Conservation (phyloP, 495 filamentous ascomycete genomes). For the Neurospora sp. region DNA sequence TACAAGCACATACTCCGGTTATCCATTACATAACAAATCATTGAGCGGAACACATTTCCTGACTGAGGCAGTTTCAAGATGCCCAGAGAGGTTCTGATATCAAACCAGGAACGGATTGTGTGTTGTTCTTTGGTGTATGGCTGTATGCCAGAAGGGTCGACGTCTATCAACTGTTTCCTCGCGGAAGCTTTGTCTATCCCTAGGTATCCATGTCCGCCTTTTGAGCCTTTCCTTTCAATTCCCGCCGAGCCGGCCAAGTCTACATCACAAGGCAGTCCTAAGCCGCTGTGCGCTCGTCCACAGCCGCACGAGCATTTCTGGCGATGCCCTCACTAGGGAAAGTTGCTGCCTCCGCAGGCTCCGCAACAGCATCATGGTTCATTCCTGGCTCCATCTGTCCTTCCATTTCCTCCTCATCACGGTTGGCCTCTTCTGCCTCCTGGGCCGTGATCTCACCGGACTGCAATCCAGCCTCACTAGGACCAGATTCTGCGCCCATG, state of each 20-base stretch:
- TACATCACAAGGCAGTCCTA: neutral
- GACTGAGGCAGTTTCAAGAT: neutral
- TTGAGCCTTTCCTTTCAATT: neutral
- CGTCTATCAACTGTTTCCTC: neutral
- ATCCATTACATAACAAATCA: neutral
- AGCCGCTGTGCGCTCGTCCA: neutral
- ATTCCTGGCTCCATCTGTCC: slow-evolving; percentile 28
- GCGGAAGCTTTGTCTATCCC: neutral
- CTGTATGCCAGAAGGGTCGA: neutral
- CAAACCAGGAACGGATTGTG: neutral
- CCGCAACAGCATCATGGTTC: neutral
- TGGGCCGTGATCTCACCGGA: neutral
- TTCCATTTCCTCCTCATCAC: slow-evolving; percentile 29
- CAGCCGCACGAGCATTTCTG: neutral
- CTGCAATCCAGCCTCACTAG: slow-evolving; percentile 12
- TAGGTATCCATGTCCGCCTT: neutral
- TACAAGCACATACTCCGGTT: neutral
- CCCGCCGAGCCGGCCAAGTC: neutral
- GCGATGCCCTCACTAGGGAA: neutral
- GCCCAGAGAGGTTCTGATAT: neutral
- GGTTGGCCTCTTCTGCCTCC: slow-evolving; percentile 13
- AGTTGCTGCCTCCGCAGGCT: neutral
- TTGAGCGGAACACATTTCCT: neutral
- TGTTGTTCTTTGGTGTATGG: neutral
- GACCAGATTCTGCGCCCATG: slow-evolving; percentile 20